A percentile compares a stretch with the other conserved stretches of the same genome.
Conservation (phyloP, 2,329 filamentous ascomycete species). For the Helminthosporium solani region DNA sequence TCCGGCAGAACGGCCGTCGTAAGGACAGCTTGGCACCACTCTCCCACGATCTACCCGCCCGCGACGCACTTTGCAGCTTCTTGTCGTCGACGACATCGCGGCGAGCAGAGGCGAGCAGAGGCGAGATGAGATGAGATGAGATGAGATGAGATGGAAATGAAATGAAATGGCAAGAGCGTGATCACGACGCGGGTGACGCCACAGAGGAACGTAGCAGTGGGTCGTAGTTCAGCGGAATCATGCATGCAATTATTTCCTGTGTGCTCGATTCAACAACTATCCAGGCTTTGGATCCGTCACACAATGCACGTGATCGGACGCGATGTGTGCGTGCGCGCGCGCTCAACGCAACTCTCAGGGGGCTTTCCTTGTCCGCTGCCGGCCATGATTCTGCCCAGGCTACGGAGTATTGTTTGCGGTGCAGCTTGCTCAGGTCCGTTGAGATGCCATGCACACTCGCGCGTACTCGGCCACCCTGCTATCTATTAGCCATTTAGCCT, state of each 20-base stretch:
- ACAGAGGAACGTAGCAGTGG: constrained; percentile 1
- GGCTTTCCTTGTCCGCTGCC: constrained; percentile 12
- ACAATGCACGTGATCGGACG: constrained; percentile 1
- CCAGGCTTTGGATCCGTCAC: no score
- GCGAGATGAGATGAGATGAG: background rate
- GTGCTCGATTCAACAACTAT: no score
- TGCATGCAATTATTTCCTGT: background rate
- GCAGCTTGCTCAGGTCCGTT: constrained; percentile 11
- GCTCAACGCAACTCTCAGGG: constrained; percentile 4
- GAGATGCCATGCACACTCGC: constrained; percentile 16
- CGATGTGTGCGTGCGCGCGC: background rate
- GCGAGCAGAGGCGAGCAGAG: constrained; percentile 10
- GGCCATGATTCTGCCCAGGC: constrained; percentile 4
- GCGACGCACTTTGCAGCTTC: constrained; percentile 23
- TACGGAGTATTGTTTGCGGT: background rate
- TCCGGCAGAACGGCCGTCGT: constrained; percentile 19
- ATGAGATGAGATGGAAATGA: background rate
- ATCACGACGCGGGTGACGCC: background rate
- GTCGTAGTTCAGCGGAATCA: background rate
- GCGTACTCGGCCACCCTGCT: constrained; percentile 28
- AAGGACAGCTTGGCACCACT: constrained; percentile 23
- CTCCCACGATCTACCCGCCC: constrained; percentile 33
- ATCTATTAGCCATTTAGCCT: constrained; percentile 38
- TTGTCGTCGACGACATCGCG: constrained; percentile 24
- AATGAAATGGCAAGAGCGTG: background rate